Evolutionary conservation across 768 basidiomycete genomes (phyloP), one percentile per base, ranked within the genome.

Genomic region (Leccinellum luteum): DNA sequence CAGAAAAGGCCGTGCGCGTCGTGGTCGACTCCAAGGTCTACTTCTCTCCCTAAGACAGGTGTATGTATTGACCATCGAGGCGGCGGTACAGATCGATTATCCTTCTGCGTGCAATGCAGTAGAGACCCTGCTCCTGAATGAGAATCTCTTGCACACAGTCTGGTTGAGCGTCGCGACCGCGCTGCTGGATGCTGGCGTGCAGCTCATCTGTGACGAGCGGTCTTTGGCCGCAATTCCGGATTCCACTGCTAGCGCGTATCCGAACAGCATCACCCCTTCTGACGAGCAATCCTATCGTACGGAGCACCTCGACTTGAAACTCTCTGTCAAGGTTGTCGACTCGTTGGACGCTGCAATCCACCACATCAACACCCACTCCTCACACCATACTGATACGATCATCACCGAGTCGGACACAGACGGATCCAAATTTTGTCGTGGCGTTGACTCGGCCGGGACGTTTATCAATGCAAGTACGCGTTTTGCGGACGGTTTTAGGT

Each of bases 401-500:
- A 80, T 98, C 45, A 94, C 96, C 6, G 92, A 97, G 72, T 81
- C 84, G 47, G 62, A 65, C 32, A 80, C 84, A 2, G 82, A 87
- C 30, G 85, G 83, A 35, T 79, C 85, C 30, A 76, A 76, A 30
- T 99, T 98, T 76, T 91, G 87, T 70, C 81, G 89, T 17, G 92
- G 92, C 7, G 87, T 98, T 23, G 95, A 96, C 71, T 90, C 90
- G 0, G 90, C 96, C 1, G 92, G 94, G 30, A 92, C 92, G 5
- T 99, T 89, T 66, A 82, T 96, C 58, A 98, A 99, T 66, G 95
- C 95, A 7, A 93, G 90, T 67, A 98, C 97, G 10, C 83, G 97
- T 35, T 98, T 99, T 70, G 89, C 95, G 0, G 97, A 99, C 72
- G 96, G 97, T 13, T 97, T 95, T 74, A 76, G 96, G 59, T 98